Base-by-base conservation (phyloP, 257 asterid species). In the Nicotiana attenuata region DNA sequence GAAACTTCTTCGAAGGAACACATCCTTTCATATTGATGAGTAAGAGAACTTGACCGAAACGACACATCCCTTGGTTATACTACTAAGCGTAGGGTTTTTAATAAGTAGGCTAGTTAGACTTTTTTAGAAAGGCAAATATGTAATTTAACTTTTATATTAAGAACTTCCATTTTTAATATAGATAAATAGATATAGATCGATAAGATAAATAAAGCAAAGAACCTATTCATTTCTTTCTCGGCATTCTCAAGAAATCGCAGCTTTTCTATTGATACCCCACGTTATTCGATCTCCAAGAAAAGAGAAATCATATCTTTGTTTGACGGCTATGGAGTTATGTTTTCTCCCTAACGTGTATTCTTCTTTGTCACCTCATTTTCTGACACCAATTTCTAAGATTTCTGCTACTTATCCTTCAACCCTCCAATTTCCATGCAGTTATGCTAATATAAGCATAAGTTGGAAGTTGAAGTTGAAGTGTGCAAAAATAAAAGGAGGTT, bases 291-390 rank as follows among this genome's bases (percentile, higher is more conserved):
- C 33, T 31, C 33, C 33, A 31, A 31, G 35, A 5, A 31, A 35
- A 35, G 6, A 35, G 6, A 5, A 1, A 68, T 7, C 24, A 1
- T 1, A 68, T 14, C 14, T 63, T 24, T 20, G 22, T 10, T 47
- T 66, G 67, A n/a, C 3, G 68, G 16, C 60, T 4, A 86, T 86
- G 93, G 88, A 76, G 31, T 28, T 87, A 10, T 53, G 61, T 64
- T 20, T 45, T 41, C 15, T 82, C 31, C 76, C 78, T 31, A 78
- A 68, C 3, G 78, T 35, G 2, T 65, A 59, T 31, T 5, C 9
- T 22, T 66, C 77, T 59, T 35, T 7, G 9, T 5, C 45, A 38
- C 8, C 78, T 29, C 41, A 67, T 3, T n/a, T 17, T 29, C 53
- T 7, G 31, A 29, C 20, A 10, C 73, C 84, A 45, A 69, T 41